Conservation (phyloP, 129 eudicot species). For the Saussurea involucrata region DNA sequence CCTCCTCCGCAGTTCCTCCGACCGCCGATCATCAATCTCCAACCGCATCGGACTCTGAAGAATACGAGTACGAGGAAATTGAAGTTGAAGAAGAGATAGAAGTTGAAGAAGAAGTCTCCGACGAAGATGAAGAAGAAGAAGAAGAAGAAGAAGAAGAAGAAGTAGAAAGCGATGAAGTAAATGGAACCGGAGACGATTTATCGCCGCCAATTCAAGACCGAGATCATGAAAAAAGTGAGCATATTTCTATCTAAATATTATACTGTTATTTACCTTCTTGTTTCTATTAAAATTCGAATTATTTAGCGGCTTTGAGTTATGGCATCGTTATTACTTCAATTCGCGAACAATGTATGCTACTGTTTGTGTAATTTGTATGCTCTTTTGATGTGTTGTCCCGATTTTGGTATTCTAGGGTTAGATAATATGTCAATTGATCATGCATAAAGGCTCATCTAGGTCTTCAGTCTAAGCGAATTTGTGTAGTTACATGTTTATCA, state of each 20-base stretch:
- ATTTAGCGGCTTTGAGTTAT: background rate
- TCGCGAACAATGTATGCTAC: constrained; percentile 10
- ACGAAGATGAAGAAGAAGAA: constrained; percentile 33
- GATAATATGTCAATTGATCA: constrained; percentile 6
- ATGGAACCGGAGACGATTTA: constrained; percentile 17
- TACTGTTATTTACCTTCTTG: background rate
- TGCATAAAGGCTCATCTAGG: constrained; percentile 1
- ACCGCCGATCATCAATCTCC: constrained; percentile 18
- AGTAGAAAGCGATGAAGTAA: constrained; percentile 17
- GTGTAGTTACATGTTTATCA: background rate
- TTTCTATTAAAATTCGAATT: background rate
- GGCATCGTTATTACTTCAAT: background rate
- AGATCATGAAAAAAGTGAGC: constrained; percentile 24
- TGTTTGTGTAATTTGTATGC: background rate
- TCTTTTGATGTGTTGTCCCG: background rate
- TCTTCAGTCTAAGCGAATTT: background rate
- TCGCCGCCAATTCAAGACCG: constrained; percentile 29
- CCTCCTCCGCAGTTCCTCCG: constrained; percentile 13
- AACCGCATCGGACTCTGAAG: constrained; percentile 37
- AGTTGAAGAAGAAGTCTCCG: constrained; percentile 42
- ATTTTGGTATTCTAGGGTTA: constrained; percentile 9
- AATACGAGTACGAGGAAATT: constrained; percentile 54
- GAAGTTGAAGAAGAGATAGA: constrained; percentile 51
- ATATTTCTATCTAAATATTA: background rate
- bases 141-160: constrained; percentile 24